Evolutionary conservation across 495 filamentous ascomycete species (phyloP), one percentile per base, ranked within the genome.

Genomic region (Neurospora sp.): DNA sequence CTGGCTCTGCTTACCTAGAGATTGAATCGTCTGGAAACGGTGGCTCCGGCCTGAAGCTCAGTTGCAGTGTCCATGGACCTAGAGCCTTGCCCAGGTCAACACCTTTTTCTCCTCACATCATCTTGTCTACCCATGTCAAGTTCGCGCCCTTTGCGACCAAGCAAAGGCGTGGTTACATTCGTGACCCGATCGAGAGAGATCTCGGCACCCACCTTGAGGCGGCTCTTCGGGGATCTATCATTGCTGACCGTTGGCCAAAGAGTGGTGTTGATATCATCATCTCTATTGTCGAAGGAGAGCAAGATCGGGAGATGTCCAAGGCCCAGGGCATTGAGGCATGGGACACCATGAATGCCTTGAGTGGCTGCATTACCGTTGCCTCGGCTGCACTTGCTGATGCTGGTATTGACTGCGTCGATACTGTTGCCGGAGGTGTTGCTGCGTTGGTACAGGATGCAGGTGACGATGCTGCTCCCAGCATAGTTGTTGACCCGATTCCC

Each of bases 351-450:
- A 93, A 90, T 79, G 92, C 96, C 44, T 84, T 99, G 8, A 92
- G 93, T 37, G 94, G 93, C 1, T 97, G 94, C 79, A 94, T 99
- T 74, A 98, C 93, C 2, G 94, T 94, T 73, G 94, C 96, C 41
- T 94, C 93, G 73, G 96, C 96, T n/a, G 96, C 96, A 8, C 90
- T 99, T 82, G 91, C 91, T 2, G 96, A 99, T 83, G 96, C 96
- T 0, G 94, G 93, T 3, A 97, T 99, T 75, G 96, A 99, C 78
- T 98, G 94, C 81, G 89, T 98, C 40, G 96, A 98, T 81, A 85
- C 97, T 39, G 92, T 97, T 5, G 86, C 92, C 16, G 96, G 95
- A 5, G 96, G 96, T 31, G 92, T 98, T 44, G 94, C 94, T 18
- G 96, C 94, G 11, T 77, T 97, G 23, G 92, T 94, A 27, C 77